Percentiles rank a stretch among this genome's conserved stretches.
These are phyloP conservation scores for Phytopythium helicoides DNA, from an alignment of 352 stramenopile genomes.

Conservation along the genomic window DNA sequence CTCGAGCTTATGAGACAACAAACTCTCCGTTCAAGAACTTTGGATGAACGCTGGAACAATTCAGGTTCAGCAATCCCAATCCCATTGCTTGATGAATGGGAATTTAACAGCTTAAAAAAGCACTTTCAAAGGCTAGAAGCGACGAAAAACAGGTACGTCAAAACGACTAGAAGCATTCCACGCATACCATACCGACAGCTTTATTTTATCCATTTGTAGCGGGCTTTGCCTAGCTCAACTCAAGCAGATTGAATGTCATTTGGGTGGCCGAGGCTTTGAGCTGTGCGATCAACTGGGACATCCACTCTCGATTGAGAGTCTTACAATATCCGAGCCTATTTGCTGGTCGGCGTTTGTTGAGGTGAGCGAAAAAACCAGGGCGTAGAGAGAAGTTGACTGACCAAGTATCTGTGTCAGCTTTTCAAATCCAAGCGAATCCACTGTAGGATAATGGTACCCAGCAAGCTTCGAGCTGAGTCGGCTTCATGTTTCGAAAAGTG, in stretches of 20 bases:
- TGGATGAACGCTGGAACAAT: constrained; percentile 5
- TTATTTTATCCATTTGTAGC: constrained; percentile 1
- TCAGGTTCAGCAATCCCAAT: constrained; percentile 13
- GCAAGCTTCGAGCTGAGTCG: constrained; percentile 26
- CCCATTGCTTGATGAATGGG: constrained; percentile 44
- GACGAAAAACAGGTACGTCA: constrained; percentile 29
- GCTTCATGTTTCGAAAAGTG: constrained; percentile 32
- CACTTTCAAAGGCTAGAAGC: constrained; percentile 46
- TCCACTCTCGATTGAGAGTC: constrained; percentile 16
- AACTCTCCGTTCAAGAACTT: constrained; percentile 7
- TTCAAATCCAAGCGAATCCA: constrained; percentile 12
- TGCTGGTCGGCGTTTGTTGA: not conserved
- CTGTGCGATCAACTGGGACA: constrained; percentile 3
- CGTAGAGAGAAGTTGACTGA: no score
- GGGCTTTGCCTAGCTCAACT: constrained; percentile 11
- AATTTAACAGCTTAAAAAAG: constrained; percentile 45
- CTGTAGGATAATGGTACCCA: constrained; percentile 22
- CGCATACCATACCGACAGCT: not conserved
- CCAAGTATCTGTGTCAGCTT: no score
- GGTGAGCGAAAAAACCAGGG: no score
- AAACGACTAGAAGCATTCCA: not conserved
- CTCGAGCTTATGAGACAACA: constrained; percentile 32
- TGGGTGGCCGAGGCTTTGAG: constrained; percentile 19
- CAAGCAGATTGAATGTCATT: constrained; percentile 14
- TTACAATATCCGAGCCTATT: not conserved